These are phyloP conservation scores for Phylloporus sp. DNA, from an alignment of 768 basidiomycete genomes.

Conservation along the genomic window DNA sequence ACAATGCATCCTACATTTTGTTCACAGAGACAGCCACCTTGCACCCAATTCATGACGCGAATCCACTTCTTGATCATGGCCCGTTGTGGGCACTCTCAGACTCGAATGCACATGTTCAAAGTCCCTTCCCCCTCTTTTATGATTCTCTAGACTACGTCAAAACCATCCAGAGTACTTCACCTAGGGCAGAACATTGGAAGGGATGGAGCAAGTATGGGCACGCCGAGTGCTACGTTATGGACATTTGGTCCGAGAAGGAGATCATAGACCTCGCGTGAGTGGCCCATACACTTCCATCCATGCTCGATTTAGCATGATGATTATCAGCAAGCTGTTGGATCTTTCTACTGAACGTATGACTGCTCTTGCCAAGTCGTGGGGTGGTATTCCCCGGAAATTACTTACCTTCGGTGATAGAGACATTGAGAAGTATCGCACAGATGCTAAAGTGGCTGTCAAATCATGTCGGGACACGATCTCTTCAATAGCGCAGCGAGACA, in stretches of 20 bases:
- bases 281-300: not conserved
- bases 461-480: too few species aligned
- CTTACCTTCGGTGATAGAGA: not conserved
- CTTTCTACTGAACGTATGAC: not conserved
- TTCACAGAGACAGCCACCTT: not conserved
- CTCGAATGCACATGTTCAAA: not conserved
- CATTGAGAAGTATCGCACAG: too few species aligned
- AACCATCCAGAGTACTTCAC: not conserved
- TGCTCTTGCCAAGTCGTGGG: not conserved
- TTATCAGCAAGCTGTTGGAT: not conserved
- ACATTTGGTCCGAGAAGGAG: conserved; percentile 4
- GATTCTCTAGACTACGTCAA: not conserved
- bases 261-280: not conserved
- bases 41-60: not conserved
- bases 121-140: not conserved
- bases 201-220: not conserved
- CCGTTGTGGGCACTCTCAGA: not conserved
- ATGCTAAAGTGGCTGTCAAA: fast-evolving
- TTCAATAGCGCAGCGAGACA: too few species aligned
- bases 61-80: fast-evolving
- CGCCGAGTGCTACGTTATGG: not conserved
- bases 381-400: not conserved
- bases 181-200: not conserved
- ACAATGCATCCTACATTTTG: not conserved
- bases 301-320: not conserved